Conservation (phyloP, 1,284 basidiomycete genomes). For the Apiotrichum domesticum region DNA sequence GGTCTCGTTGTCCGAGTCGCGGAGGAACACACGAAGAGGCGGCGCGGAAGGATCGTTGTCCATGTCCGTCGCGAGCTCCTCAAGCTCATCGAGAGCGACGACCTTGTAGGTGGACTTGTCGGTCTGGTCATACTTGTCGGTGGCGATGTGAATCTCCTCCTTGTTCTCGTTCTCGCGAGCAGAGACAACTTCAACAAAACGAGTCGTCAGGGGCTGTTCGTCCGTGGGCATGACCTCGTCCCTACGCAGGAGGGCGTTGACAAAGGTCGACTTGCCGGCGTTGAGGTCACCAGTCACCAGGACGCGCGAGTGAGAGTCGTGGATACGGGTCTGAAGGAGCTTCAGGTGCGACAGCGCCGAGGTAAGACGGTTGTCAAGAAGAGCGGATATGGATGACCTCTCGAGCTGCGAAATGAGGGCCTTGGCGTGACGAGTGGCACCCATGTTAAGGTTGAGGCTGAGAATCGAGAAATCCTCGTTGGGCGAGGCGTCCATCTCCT, state of each 20-base stretch:
- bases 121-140: constrained; percentile 60
- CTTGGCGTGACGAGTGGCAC: constrained; percentile 65
- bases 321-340: constrained; percentile 76
- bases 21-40: constrained; percentile 76
- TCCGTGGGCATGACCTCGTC: constrained; percentile 88
- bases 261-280: constrained; percentile 96
- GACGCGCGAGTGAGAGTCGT: constrained; percentile 91
- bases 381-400: constrained; percentile 83
- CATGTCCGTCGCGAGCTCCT: constrained; percentile 63
- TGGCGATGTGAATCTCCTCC: constrained; percentile 45
- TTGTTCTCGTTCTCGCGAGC: constrained; percentile 66
- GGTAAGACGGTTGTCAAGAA: constrained; percentile 81
- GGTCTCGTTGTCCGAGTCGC: constrained; percentile 59
- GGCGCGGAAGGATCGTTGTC: constrained; percentile 65
- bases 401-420: constrained; percentile 86
- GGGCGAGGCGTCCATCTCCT: constrained; percentile 33
- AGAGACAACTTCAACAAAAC: constrained; percentile 96
- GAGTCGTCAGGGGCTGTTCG: constrained; percentile 95
- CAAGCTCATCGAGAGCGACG: constrained; percentile 63
- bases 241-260: constrained; percentile 84
- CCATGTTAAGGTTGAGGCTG: constrained; percentile 87
- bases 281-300: constrained; percentile 99
- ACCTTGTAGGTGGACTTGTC: constrained; percentile 73
- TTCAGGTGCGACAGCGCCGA: constrained; percentile 73
- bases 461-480: constrained; percentile 70